Conservation (phyloP, 495 filamentous ascomycete species). For the Penicillium canescens region DNA sequence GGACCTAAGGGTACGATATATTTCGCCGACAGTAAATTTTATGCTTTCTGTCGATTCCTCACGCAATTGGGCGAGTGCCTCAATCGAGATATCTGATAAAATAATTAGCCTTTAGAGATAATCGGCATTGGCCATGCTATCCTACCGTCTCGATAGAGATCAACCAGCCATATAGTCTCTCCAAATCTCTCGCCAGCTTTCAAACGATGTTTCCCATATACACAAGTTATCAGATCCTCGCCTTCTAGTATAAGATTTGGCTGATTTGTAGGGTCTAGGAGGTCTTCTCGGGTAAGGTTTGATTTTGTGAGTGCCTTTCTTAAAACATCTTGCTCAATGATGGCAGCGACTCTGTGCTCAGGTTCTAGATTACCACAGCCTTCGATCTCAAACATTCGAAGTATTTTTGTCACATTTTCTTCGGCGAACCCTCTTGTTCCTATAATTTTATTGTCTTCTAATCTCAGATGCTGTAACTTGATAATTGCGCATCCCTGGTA, state of each 20-base stretch:
- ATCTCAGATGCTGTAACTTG: background rate
- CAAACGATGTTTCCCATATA: constrained; percentile 13
- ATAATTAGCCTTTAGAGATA: background rate
- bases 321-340: constrained; percentile 3
- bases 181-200: constrained; percentile 8
- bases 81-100: constrained; percentile 4
- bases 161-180: constrained; percentile 8
- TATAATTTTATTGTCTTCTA: background rate
- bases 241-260: constrained; percentile 2
- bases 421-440: background rate
- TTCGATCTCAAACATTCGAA: constrained; percentile 11
- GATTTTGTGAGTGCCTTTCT: background rate
- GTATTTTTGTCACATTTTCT: constrained; percentile 1
- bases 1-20: constrained; percentile 13
- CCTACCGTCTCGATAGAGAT: constrained; percentile 14
- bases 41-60: constrained; percentile 13
- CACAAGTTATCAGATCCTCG: constrained; percentile 1
- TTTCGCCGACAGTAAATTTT: constrained; percentile 13
- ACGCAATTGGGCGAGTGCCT: constrained; percentile 5
- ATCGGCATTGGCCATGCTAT: background rate
- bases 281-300: constrained; percentile 1
- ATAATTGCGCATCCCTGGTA: constrained; percentile 5
- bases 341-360: constrained; percentile 4
- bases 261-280: constrained; percentile 7
- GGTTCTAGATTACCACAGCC: constrained; percentile 13